These are phyloP conservation scores for Hypoxylon rubiginosum DNA, from an alignment of 2,329 filamentous ascomycete genomes.

Conservation along the genomic window DNA sequence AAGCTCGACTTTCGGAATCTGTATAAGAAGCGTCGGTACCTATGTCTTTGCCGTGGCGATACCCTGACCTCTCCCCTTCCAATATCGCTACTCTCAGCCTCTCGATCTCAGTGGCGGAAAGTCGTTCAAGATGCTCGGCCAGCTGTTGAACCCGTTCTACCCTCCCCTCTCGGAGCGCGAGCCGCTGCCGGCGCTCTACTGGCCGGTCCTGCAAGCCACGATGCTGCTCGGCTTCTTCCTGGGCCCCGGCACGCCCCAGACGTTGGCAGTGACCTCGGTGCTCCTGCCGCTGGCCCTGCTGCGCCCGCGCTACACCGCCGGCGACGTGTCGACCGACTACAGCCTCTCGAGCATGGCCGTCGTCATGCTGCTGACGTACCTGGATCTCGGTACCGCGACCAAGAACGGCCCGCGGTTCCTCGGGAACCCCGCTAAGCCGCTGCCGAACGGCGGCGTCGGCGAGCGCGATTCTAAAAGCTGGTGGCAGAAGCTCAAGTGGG, in stretches of 20 bases:
- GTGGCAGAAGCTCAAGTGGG: constrained; percentile 28
- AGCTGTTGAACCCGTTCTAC: constrained; percentile 16
- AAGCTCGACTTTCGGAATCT: no score
- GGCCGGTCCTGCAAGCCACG: constrained; percentile 1
- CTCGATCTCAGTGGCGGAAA: no score
- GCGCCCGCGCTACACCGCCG: constrained; percentile 28
- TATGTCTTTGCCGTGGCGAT: no score
- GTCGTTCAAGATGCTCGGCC: constrained; percentile 6
- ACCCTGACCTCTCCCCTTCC: no score
- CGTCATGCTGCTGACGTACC: constrained; percentile 8
- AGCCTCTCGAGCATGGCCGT: constrained; percentile 1
- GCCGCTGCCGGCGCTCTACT: constrained; percentile 21
- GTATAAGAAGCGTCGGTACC: no score
- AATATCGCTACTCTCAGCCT: no score
- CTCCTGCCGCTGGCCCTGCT: constrained; percentile 6
- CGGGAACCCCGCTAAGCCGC: constrained; percentile 9
- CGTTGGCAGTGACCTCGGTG: background rate
- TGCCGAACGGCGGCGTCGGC: constrained; percentile 3
- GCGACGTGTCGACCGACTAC: constrained; percentile 28
- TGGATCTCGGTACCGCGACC: constrained; percentile 11
- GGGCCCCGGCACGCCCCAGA: constrained; percentile 13
- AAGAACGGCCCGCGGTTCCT: constrained; percentile 21
- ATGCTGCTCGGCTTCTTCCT: constrained; percentile 16
- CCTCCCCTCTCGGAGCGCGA: constrained; percentile 24
- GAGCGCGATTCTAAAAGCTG: constrained; percentile 20